Base-by-base conservation (phyloP, 768 basidiomycete genomes). In the Podaxis rugospora region DNA sequence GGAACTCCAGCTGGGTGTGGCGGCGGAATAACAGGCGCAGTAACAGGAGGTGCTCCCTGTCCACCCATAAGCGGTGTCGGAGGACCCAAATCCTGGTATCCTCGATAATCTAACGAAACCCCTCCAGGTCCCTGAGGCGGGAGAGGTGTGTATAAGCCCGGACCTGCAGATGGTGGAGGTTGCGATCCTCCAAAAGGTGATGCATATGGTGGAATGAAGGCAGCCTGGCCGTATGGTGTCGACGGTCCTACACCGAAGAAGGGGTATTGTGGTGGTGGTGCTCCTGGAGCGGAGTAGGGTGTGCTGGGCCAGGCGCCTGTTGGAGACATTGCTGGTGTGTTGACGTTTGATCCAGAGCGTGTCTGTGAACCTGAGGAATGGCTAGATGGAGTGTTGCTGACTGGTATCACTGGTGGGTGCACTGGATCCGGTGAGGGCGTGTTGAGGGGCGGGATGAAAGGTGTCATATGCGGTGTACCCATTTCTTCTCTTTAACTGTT, bases 381-480 rank as follows among this genome's bases (percentile, higher is more conserved):
- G 37, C 27, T 44, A 36, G 55, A 61, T 39, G 59, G 25, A 14
- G 60, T 18, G 7, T 7, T 27, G n/a, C 32, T 47, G 18, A 25
- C 42, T 5, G 56, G 65, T 2, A 63, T 51, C 2, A 62, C 62
- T 1, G 60, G 60, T 14, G 65, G 51, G 23, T 57, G 25, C 4
- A 42, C 42, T 4, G 46, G 28, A 4, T 42, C 32, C 10, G 65
- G 65, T n/a, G 52, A 57, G n/a, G 55, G 52, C 9, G 60, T 52
- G 7, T 16, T 56, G 21, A 66, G 61, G 11, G 65, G 65, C 16
- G 65, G 65, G 13, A 66, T 66, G 49, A 66, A 66, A 18, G 65
- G 65, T 16, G 62, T 62, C 5, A 16, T 46, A 9, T 55, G 55
- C 14, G 18, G 57, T 61, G 51, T 39, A 13, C 3, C 16, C 13